These are phyloP conservation scores for Annulohypoxylon nitens DNA, from an alignment of 495 filamentous ascomycete species.

Conservation along the genomic window DNA sequence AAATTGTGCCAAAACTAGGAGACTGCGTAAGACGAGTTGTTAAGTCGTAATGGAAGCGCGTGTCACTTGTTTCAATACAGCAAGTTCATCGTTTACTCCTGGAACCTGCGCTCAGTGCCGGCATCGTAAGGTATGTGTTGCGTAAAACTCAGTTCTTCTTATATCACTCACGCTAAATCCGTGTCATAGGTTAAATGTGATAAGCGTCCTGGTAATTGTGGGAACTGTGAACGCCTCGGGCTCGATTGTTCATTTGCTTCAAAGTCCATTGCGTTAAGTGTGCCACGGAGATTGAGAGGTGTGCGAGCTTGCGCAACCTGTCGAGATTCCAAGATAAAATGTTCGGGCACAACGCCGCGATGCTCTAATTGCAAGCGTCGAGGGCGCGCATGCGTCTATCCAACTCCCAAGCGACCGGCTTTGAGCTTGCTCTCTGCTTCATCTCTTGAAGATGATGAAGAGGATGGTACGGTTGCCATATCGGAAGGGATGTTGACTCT, in stretches of 20 bases:
- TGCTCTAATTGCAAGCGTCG: constrained; percentile 41
- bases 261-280: neutral
- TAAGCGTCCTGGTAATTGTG: constrained; percentile 21
- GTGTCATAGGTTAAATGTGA: constrained; percentile 35
- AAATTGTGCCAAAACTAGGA: neutral
- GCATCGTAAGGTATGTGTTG: constrained; percentile 16
- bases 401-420: constrained; percentile 22
- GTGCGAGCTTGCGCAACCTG: constrained; percentile 23
- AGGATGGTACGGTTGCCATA: neutral
- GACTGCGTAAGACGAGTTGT: neutral
- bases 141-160: neutral
- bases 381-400: constrained; percentile 27
- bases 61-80: constrained; percentile 14
- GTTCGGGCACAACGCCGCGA: constrained; percentile 30
- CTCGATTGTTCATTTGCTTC: constrained; percentile 30
- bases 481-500: constrained; percentile 20
- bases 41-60: constrained; percentile 7
- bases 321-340: constrained; percentile 35
- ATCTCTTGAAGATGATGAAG: constrained; percentile 3
- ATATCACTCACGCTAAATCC: constrained; percentile 7
- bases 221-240: constrained; percentile 32
- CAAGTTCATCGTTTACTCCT: constrained; percentile 1
- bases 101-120: constrained; percentile 20
- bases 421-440: neutral
- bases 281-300: constrained; percentile 2